Evolutionary conservation across 495 filamentous ascomycete species (phyloP), one percentile per base, ranked within the genome.

Genomic region (Daldinia caldariorum): DNA sequence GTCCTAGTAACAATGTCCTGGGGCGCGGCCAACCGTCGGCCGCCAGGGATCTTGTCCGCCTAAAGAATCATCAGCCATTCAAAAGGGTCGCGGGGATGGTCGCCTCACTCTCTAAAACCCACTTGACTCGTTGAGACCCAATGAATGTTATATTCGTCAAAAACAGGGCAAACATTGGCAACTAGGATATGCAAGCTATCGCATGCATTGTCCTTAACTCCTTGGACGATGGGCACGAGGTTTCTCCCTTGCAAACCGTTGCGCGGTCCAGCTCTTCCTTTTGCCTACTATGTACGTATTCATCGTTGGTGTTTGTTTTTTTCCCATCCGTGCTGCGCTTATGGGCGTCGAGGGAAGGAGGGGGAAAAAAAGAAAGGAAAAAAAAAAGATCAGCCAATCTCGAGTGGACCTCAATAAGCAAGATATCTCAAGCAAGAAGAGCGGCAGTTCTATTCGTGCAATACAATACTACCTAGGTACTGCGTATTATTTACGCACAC

Each of bases 41-140:
- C 64, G 62, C 38, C 70, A 75, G 70, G 72, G 71, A 67, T 63
- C 54, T 55, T 47, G 47, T 35, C 67, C 67, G 59, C 53, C 56
- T 54, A 63, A 64, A 58, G 58, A 72, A 70, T 72, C 63, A 60
- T 63, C 49, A 74, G 68, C 75, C 75, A 77, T 62, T 77, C 73
- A 67, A 70, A 66, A n/a, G 63, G 66, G 50, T 59, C 55, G 65
- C 47, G 63, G 69, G 63, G 56, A 58, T 63, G 61, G 51, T 62
- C 75, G 75, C 75, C 73, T 75, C 75, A 77, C 70, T 75, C 63
- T 75, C 54, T 35, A 66, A 73, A 77, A 74, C 73, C 58, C 75
- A 77, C 58, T 53, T 74, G 75, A 75, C 73, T 61, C 73, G 72
- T 71, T 47, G 60, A 72, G 61, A 68, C 68, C 70, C 70, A 71